Evolutionary conservation across 176 grass and related monocot species (phyloP).

Genomic region (Avena insularis): DNA sequence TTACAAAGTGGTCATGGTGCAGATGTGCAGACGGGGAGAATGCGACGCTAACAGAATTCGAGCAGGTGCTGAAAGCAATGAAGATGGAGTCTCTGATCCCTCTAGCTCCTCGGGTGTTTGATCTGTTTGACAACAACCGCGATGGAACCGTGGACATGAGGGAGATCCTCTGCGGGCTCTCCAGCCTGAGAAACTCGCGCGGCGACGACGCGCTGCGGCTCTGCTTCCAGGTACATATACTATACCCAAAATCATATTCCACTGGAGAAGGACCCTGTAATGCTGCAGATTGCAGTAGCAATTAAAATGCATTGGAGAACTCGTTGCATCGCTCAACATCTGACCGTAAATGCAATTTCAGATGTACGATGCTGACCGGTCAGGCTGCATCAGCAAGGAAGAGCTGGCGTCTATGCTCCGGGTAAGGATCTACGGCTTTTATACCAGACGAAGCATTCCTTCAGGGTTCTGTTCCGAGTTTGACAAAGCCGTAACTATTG

Average conservation of each 20-base stretch:
- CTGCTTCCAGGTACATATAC: conserved; percentile 70
- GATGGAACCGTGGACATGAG: conserved; percentile 85
- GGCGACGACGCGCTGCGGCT: conserved; percentile 67
- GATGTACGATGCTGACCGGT: conserved; percentile 76
- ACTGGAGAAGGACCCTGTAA: not conserved
- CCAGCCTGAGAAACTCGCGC: conserved; percentile 67
- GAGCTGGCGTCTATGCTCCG: conserved; percentile 79
- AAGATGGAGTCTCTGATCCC: conserved; percentile 65
- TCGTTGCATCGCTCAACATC: not conserved
- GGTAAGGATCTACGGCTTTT: conserved; percentile 39
- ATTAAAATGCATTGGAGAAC: not conserved
- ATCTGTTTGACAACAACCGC: conserved; percentile 79
- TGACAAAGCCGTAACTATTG: not conserved
- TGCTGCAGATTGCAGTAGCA: not conserved
- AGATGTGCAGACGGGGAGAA: conserved; percentile 80
- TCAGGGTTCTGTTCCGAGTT: not conserved
- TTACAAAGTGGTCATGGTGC: conserved; percentile 23
- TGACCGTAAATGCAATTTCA: conserved; percentile 20
- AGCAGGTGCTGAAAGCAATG: conserved; percentile 73
- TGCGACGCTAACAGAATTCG: conserved; percentile 64
- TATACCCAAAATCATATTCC: not conserved
- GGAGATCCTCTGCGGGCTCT: conserved; percentile 73
- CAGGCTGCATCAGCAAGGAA: conserved; percentile 79
- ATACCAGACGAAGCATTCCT: not conserved
- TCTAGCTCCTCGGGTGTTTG: conserved; percentile 69